Evolutionary conservation across 2,329 filamentous ascomycete genomes (phyloP).

Genomic region (Pestalotiopsis sp.): DNA sequence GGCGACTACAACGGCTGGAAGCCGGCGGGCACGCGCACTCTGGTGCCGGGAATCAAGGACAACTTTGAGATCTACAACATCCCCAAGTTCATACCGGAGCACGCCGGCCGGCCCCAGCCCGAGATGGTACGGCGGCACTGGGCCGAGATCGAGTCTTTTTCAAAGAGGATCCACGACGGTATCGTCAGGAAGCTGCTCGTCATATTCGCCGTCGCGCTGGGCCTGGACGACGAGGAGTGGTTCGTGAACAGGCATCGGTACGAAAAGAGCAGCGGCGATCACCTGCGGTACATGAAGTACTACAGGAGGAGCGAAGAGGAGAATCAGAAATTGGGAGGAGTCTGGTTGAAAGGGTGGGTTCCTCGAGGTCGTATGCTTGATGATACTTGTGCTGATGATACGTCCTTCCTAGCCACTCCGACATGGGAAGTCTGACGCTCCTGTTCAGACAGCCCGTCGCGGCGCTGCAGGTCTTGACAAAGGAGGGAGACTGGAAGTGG

Average conservation of each 20-base stretch:
- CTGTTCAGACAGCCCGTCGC: constrained; percentile 57
- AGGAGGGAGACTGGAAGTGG: constrained; percentile 41
- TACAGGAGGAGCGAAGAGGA: constrained; percentile 42
- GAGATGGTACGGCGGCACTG: constrained; percentile 38
- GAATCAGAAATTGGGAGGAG: no score
- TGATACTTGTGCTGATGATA: no score
- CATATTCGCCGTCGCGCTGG: constrained; percentile 48
- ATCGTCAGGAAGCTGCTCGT: constrained; percentile 22
- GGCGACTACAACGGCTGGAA: constrained; percentile 9
- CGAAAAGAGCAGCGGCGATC: constrained; percentile 51
- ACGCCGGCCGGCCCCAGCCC: constrained; percentile 36
- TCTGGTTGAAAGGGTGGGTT: no score
- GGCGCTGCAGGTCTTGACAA: constrained; percentile 48
- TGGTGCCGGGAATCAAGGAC: constrained; percentile 35
- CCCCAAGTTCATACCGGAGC: constrained; percentile 48
- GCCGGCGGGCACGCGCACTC: not conserved
- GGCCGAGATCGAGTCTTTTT: constrained; percentile 50
- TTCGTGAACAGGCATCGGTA: constrained; percentile 55
- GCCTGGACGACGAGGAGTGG: constrained; percentile 54
- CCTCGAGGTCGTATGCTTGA: no score
- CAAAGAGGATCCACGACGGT: constrained; percentile 29
- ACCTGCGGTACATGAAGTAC: constrained; percentile 59
- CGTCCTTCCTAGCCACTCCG: constrained; percentile 40
- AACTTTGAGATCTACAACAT: constrained; percentile 58
- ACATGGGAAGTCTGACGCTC: constrained; percentile 53